Evolutionary conservation across 2,329 filamentous ascomycete species (phyloP).

Genomic region (Monilinia laxa): DNA sequence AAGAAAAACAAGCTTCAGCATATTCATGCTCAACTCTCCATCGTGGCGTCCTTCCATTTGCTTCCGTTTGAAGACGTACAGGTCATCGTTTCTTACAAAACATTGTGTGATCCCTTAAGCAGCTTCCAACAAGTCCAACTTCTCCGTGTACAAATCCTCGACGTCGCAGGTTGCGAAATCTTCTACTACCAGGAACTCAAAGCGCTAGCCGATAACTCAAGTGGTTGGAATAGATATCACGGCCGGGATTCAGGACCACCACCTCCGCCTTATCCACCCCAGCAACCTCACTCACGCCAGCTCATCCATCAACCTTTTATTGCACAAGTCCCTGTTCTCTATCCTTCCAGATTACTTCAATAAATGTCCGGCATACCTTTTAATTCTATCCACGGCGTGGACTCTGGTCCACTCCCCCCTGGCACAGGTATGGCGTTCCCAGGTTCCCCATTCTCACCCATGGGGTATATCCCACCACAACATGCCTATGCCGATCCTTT

Average conservation of each 20-base stretch:
- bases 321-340: background rate
- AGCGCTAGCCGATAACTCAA: conserved; percentile 23
- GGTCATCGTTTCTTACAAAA: conserved; percentile 27
- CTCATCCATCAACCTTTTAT: background rate
- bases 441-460: conserved; percentile 2
- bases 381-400: conserved; percentile 36
- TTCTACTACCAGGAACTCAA: conserved; percentile 27
- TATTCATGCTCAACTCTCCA: conserved; percentile 15
- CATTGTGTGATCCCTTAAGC: conserved; percentile 26
- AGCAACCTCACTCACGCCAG: background rate
- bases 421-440: background rate
- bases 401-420: conserved; percentile 33
- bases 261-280: conserved; percentile 25
- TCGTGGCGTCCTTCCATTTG: conserved; percentile 28
- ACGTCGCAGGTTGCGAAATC: conserved; percentile 24
- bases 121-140: conserved; percentile 27
- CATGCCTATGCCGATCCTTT: background rate
- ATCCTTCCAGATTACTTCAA: background rate
- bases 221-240: conserved; percentile 30
- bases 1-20: background rate
- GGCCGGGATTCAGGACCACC: conserved; percentile 31
- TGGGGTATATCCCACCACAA: background rate
- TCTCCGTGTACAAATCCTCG: conserved; percentile 29
- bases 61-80: conserved; percentile 26
- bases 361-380: conserved; percentile 30